phyloP scores from a whole-genome alignment of 208 protist species.

The Trypanosoma avium region DNA sequence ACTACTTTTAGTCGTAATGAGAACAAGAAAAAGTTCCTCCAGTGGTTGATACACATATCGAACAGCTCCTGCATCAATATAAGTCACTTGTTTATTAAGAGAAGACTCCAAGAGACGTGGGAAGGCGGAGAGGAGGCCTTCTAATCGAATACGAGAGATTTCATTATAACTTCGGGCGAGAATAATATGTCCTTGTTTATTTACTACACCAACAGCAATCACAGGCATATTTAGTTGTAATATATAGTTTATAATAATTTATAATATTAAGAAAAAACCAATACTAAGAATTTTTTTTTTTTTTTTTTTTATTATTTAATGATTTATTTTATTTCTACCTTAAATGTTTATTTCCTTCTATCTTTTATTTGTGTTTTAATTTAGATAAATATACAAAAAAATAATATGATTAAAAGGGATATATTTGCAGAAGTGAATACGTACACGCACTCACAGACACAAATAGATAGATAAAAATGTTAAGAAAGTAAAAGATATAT shows the following conservation, averaged over 20 bases:
- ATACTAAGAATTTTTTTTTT: slow-evolving; percentile 6
- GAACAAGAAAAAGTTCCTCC: slow-evolving; percentile 92
- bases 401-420: no score
- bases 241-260: not conserved
- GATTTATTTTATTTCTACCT: not conserved
- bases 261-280: no score
- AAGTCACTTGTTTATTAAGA: slow-evolving; percentile 94
- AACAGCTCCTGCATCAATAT: slow-evolving; percentile 95
- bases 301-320: slow-evolving; percentile 4
- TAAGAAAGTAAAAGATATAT: no score
- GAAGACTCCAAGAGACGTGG: slow-evolving; percentile 93
- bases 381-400: no score
- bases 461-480: no score
- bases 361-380: no score
- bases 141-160: slow-evolving; percentile 94
- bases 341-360: no score
- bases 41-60: slow-evolving; percentile 98
- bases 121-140: slow-evolving; percentile 97
- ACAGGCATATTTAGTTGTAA: slow-evolving; percentile 50
- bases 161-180: slow-evolving; percentile 96
- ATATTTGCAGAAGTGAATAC: no score
- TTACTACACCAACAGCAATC: slow-evolving; percentile 81
- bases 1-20: slow-evolving; percentile 95
- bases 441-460: no score
- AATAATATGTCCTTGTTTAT: slow-evolving; percentile 83